A percentile compares a stretch with the other conserved stretches of the same genome.
phyloP scores from a whole-genome alignment of 441 rosid species.

The Iberis amara region DNA sequence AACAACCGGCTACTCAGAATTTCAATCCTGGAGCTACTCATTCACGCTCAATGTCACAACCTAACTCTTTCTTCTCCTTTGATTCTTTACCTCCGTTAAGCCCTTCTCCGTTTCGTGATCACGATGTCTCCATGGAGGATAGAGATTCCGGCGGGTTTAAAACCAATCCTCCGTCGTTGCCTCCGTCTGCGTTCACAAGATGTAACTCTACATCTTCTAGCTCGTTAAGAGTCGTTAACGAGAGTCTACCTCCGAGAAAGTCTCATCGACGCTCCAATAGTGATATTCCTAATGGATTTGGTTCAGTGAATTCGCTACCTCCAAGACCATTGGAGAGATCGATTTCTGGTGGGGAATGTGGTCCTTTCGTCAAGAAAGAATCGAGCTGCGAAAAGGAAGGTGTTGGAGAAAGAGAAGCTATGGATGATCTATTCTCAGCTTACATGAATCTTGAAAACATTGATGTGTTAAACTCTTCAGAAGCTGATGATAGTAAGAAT shows the following conservation, averaged over 20 bases:
- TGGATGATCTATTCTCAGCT: constrained; percentile 83
- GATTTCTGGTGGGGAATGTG: constrained; percentile 42
- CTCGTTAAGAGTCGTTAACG: constrained; percentile 36
- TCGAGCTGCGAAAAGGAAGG: constrained; percentile 61
- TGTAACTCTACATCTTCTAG: constrained; percentile 24
- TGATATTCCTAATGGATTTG: constrained; percentile 69
- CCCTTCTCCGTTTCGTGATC: constrained; percentile 53
- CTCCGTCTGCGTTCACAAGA: constrained; percentile 56
- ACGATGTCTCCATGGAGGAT: constrained; percentile 61
- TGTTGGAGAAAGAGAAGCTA: constrained; percentile 58
- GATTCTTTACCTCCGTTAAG: constrained; percentile 73
- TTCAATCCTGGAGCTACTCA: constrained; percentile 52
- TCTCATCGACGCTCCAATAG: constrained; percentile 83
- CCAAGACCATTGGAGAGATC: constrained; percentile 41
- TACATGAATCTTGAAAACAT: constrained; percentile 87
- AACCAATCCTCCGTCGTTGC: constrained; percentile 43
- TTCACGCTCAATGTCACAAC: constrained; percentile 85
- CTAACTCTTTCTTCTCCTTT: constrained; percentile 62
- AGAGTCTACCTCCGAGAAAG: constrained; percentile 72
- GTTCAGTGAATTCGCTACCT: constrained; percentile 44
- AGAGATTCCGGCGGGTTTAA: constrained; percentile 37
- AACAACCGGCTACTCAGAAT: constrained; percentile 35
- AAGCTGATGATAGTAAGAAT: constrained; percentile 63
- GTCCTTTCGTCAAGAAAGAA: constrained; percentile 69
- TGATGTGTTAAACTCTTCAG: constrained; percentile 75